Base-by-base conservation (phyloP, 257 asterid genomes). In the Paraleonurus japonicus region DNA sequence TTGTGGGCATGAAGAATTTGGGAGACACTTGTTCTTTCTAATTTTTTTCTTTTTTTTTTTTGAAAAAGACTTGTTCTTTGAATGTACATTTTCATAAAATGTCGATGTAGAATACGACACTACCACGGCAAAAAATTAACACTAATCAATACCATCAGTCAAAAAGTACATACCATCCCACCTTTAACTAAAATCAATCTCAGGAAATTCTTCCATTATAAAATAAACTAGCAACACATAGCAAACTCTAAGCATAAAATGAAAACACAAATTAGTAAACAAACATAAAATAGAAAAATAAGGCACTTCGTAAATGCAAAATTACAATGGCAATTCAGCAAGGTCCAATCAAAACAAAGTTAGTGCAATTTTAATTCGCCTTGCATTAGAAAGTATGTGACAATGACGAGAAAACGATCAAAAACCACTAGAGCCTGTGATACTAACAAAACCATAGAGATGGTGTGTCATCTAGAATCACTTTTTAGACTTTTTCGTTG, bases 401-500 rank as follows among this genome's bases (percentile, higher is more conserved):
- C 72, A 48, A 37, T 15, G 26, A 74, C 17, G 63, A 45, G 16
- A 79, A 33, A 19, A 63, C 45, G 67, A 65, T 48, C 1, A 59
- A 50, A 74, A 70, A 65, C 57, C 35, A 65, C 75, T 67, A 65
- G 71, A 17, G 59, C 59, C 61, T 60, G 61, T 58, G n/a, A 51
- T 65, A 48, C 80, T 79, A 75, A 70, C 83, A 75, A 75, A 79
- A 79, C 59, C 75, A 69, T 69, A 54, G 48, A 58, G 72, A 53
- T 20, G 79, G 28, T 63, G 17, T 6, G 20, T 71, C 50, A 13
- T 39, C 68, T 22, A 20, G 19, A 5, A 26, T 76, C 83, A 82
- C 83, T 82, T 82, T 81, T 76, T 82, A 2, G 86, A 50, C 76
- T 82, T 82, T 80, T 82, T 82, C 8, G 78, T 20, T 59, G 27